Evolutionary conservation across 768 basidiomycete genomes (phyloP).

Genomic region (Termitomyces sp.): DNA sequence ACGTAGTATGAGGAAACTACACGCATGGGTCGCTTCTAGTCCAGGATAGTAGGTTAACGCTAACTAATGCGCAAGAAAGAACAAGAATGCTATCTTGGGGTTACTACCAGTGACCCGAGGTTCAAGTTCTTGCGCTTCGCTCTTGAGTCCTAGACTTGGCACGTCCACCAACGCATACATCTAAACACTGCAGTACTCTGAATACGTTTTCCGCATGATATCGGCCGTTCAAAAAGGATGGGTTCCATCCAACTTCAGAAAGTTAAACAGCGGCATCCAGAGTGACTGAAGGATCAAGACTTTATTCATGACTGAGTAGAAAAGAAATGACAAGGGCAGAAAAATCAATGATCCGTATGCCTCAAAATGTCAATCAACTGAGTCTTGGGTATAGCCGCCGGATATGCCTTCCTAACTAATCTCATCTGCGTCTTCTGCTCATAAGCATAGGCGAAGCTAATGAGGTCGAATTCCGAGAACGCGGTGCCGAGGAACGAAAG

Average conservation of each 20-base stretch:
- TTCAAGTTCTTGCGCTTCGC: too few species aligned
- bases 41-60: too few species aligned
- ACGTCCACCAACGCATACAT: too few species aligned
- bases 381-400: constrained; percentile 53
- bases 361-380: constrained; percentile 34
- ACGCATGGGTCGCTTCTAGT: too few species aligned
- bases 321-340: neutral
- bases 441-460: constrained; percentile 59
- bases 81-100: too few species aligned
- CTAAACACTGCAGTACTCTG: too few species aligned
- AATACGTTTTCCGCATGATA: neutral
- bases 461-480: constrained; percentile 54
- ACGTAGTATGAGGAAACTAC: too few species aligned
- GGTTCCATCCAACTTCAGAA: neutral
- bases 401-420: constrained; percentile 42
- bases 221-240: too few species aligned
- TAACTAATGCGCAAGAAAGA: neutral
- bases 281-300: neutral
- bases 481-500: constrained; percentile 60
- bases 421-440: constrained; percentile 60
- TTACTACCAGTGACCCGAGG: too few species aligned
- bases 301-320: too few species aligned
- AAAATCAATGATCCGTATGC: neutral
- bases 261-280: neutral
- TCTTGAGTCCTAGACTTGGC: too few species aligned